Percentiles rank a stretch among this genome's conserved stretches.
These are phyloP conservation scores for Cladosporium sp. DNA, from an alignment of 2,329 filamentous ascomycete species.

Conservation along the genomic window DNA sequence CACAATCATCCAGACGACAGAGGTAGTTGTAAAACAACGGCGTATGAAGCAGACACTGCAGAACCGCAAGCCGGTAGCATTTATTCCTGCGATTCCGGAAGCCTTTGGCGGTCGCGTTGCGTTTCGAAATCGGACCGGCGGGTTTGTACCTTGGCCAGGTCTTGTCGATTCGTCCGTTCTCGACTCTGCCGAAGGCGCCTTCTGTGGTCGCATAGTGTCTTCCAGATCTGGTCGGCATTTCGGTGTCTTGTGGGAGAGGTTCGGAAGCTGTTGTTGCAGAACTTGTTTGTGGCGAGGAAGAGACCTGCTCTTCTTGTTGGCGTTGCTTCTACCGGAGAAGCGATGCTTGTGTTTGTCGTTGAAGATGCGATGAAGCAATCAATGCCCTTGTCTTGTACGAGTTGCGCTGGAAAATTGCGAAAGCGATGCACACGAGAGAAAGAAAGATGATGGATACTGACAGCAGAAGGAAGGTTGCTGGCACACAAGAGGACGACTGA, in stretches of 20 bases:
- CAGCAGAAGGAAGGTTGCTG: background rate
- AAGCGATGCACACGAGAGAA: too few relatives aligned
- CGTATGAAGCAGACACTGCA: slow-evolving; percentile 14
- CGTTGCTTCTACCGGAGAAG: background rate
- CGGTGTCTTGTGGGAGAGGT: too few relatives aligned
- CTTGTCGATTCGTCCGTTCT: slow-evolving; percentile 3
- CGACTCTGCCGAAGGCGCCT: background rate
- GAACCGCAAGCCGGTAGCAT: slow-evolving; percentile 15
- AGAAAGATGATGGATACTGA: background rate
- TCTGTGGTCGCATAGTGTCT: too few relatives aligned
- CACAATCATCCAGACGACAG: background rate
- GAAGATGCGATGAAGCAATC: background rate
- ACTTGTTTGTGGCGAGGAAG: background rate
- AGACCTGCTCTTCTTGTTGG: slow-evolving; percentile 1
- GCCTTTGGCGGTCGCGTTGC: background rate
- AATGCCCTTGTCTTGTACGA: background rate
- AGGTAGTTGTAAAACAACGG: slow-evolving; percentile 10
- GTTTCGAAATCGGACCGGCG: background rate
- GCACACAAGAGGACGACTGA: too few relatives aligned
- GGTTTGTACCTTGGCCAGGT: background rate
- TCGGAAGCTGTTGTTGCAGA: too few relatives aligned
- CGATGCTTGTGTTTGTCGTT: background rate
- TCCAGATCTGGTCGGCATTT: too few relatives aligned
- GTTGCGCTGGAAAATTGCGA: too few relatives aligned
- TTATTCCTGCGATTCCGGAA: background rate